Evolutionary conservation across 208 protist species (phyloP), one percentile per base, ranked within the genome.

Genomic region (Tritrichomonas foetus): DNA sequence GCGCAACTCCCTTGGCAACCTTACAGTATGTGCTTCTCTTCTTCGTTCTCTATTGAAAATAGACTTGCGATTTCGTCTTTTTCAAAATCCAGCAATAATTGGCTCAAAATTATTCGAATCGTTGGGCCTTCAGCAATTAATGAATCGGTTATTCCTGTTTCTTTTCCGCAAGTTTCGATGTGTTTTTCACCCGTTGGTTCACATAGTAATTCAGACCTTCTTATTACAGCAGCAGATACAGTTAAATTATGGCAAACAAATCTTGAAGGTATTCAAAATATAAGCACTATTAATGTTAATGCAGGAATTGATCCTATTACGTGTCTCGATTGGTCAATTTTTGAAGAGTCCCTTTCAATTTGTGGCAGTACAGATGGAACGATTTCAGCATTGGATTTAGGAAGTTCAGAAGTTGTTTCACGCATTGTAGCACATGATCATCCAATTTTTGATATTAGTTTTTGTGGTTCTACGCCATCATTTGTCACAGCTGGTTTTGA

Each of bases 381-480:
- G 49, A 44, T 25, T 11, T 53, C 74, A n/a, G 27, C n/a, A 22
- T 36, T 84, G 25, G 74, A 84, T 53, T 0, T 84, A 53, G 25
- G 5, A 3, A 33, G 5, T 14, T 36, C 16, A 5, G 41, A 84
- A 53, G 8, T 44, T 84, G 36, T 44, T 53, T 33, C 74, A n/a
- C 9, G 74, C 25, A 84, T 84, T n/a, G 53, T 84, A 8, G 74
- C 74, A n/a, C 74, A 84, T 84, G 74, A 84, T 30, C 74, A 84
- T 53, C 74, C 36, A 49, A 84, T 84, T 53, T 44, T 53, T 30
- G 74, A 84, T 53, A 84, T 84, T 9, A 25, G 36, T 39, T 84
- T 84, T 84, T 33, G 27, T 53, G 74, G 44, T 3, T 22, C 74
- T 8, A 84, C 74, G n/a, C 69, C 69, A 36, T 33, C 74, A 49